Evolutionary conservation across 179 eudicot species (phyloP).

Genomic region (Beta lomatogona): DNA sequence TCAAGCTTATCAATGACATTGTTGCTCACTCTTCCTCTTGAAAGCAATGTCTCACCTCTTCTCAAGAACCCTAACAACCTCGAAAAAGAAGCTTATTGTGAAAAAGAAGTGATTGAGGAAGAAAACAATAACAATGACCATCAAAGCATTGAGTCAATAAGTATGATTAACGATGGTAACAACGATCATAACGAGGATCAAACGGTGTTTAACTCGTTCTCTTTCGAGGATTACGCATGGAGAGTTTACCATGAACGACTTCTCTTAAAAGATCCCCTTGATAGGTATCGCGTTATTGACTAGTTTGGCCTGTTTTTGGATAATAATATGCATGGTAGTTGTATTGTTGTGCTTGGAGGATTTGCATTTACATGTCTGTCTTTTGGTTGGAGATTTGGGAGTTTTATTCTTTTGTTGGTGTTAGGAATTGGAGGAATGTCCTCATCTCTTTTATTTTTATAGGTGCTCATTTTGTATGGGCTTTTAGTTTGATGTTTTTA

Average conservation of each 20-base stretch:
- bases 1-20: constrained; percentile 60
- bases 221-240: constrained; percentile 89
- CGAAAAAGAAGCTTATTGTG: background rate
- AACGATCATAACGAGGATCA: constrained; percentile 5
- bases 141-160: constrained; percentile 11
- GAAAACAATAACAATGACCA: background rate
- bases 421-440: background rate
- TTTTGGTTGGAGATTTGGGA: background rate
- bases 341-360: background rate
- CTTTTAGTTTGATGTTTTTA: too few relatives aligned
- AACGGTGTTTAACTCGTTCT: constrained; percentile 45
- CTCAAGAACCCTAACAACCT: constrained; percentile 14
- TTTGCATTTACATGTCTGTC: background rate
- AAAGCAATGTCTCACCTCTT: constrained; percentile 63
- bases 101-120: background rate
- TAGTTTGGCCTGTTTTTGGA: background rate
- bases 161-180: background rate
- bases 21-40: constrained; percentile 61
- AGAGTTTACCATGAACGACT: constrained; percentile 73
- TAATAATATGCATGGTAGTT: background rate
- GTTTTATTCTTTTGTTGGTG: constrained; percentile 11
- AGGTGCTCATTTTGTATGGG: too few relatives aligned
- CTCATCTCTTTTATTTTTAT: background rate
- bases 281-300: constrained; percentile 46
- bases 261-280: constrained; percentile 69